Evolutionary conservation across 768 basidiomycete species (phyloP).

Genomic region (Leccinum arenicola): DNA sequence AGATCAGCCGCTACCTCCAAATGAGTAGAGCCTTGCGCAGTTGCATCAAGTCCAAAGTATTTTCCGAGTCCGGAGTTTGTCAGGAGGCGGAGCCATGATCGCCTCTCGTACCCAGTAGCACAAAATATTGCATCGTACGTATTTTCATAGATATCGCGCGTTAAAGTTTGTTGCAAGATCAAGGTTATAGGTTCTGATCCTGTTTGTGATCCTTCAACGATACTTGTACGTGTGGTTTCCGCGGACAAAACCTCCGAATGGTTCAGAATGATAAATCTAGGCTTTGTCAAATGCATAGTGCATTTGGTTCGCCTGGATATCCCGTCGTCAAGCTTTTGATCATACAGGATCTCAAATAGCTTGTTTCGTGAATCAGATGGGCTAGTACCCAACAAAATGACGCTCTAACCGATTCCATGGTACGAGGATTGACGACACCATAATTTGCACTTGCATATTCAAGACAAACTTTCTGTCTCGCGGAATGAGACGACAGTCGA

Average conservation of each 20-base stretch:
- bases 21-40: constrained; percentile 1
- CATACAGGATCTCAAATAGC: constrained; percentile 51
- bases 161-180: constrained; percentile 36
- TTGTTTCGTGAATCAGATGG: constrained; percentile 16
- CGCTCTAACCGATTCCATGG: constrained; percentile 39
- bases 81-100: constrained; percentile 44
- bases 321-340: constrained; percentile 44
- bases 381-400: not conserved
- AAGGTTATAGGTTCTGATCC: constrained; percentile 22
- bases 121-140: constrained; percentile 49
- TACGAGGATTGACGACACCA: constrained; percentile 49
- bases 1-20: constrained; percentile 11
- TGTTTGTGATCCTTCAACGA: not conserved
- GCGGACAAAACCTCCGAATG: constrained; percentile 38
- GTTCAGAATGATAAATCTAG: constrained; percentile 37
- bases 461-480: constrained; percentile 34
- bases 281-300: constrained; percentile 7
- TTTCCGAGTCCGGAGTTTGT: constrained; percentile 37
- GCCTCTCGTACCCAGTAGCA: constrained; percentile 53
- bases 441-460: constrained; percentile 54
- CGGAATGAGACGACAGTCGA: constrained; percentile 34
- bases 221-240: not conserved
- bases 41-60: constrained; percentile 33
- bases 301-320: constrained; percentile 35
- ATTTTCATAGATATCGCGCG: constrained; percentile 28